Conservation (phyloP, 2,329 filamentous ascomycete genomes). For the Venturia oleaginea region DNA sequence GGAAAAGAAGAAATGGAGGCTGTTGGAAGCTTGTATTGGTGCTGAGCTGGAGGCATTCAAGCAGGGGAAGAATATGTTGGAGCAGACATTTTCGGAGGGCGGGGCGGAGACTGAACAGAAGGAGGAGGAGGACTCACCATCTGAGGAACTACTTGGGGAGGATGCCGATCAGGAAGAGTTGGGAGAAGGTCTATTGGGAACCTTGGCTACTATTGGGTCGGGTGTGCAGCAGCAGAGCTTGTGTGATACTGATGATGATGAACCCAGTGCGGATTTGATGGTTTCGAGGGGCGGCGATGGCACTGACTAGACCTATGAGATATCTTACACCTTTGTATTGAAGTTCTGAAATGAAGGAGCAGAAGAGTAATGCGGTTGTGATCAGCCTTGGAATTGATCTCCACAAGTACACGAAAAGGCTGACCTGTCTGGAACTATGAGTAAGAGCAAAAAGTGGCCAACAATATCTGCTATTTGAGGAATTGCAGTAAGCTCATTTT, state of each 20-base stretch:
- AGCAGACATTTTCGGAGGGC: slow-evolving; percentile 23
- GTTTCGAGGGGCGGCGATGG: slow-evolving; percentile 30
- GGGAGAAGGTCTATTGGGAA: slow-evolving; percentile 19
- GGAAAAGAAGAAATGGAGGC: slow-evolving; percentile 58
- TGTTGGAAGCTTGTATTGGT: slow-evolving; percentile 66
- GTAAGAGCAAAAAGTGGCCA: no score
- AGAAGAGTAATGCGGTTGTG: no score
- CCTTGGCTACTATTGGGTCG: background rate
- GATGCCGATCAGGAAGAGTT: background rate
- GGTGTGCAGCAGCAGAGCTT: background rate
- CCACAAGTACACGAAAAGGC: no score
- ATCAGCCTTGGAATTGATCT: no score
- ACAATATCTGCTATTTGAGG: no score
- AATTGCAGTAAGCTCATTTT: no score
- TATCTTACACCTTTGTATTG: background rate
- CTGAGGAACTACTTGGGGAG: background rate
- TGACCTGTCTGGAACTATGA: no score
- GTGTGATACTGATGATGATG: slow-evolving; percentile 34
- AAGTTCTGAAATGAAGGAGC: no score
- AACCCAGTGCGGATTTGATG: slow-evolving; percentile 40
- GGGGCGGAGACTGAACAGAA: slow-evolving; percentile 1
- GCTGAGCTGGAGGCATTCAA: slow-evolving; percentile 62
- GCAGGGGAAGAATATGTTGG: slow-evolving; percentile 51
- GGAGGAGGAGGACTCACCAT: background rate
- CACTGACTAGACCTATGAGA: slow-evolving; percentile 9